A percentile compares a stretch with the other conserved stretches of the same genome.
Evolutionary conservation across 1,284 basidiomycete species (phyloP).

Genomic region (Jaminaea rosea): DNA sequence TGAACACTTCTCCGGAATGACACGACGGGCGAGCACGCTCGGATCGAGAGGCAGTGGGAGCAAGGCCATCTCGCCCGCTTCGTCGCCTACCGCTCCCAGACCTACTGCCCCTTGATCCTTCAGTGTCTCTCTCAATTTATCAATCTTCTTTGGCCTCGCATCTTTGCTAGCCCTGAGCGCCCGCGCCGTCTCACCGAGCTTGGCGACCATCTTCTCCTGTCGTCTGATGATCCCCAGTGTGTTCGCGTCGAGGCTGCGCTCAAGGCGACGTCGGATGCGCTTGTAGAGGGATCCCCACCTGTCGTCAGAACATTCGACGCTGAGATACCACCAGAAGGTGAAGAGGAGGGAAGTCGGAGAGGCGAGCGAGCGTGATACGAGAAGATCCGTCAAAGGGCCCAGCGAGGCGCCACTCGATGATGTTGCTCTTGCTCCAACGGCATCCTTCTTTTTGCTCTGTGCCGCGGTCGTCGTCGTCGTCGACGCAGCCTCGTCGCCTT

Average conservation of each 20-base stretch:
- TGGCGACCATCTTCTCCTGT: constrained; percentile 66
- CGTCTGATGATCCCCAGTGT: constrained; percentile 50
- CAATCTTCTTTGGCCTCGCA: constrained; percentile 89
- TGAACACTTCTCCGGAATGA: constrained; percentile 79
- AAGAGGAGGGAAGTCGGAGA: constrained; percentile 50
- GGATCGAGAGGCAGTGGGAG: constrained; percentile 72
- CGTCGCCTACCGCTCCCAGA: background rate
- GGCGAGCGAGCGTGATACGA: constrained; percentile 7
- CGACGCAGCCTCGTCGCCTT: background rate
- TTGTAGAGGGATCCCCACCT: constrained; percentile 83
- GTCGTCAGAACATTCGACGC: constrained; percentile 80
- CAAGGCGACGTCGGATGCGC: constrained; percentile 73
- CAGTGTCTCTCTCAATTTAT: constrained; percentile 58
- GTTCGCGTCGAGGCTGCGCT: constrained; percentile 52
- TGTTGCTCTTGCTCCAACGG: no score
- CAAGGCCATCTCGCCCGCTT: constrained; percentile 51
- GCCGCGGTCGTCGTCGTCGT: constrained; percentile 7
- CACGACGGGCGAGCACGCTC: constrained; percentile 67
- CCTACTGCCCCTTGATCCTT: background rate
- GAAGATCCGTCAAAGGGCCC: constrained; percentile 2
- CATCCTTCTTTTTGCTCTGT: no score
- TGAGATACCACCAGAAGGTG: constrained; percentile 91
- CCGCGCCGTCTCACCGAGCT: constrained; percentile 70
- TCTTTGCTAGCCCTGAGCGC: constrained; percentile 86
- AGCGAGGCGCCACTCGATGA: background rate